These are phyloP conservation scores for Cladorrhinum samala DNA, from an alignment of 495 filamentous ascomycete species.

Conservation along the genomic window DNA sequence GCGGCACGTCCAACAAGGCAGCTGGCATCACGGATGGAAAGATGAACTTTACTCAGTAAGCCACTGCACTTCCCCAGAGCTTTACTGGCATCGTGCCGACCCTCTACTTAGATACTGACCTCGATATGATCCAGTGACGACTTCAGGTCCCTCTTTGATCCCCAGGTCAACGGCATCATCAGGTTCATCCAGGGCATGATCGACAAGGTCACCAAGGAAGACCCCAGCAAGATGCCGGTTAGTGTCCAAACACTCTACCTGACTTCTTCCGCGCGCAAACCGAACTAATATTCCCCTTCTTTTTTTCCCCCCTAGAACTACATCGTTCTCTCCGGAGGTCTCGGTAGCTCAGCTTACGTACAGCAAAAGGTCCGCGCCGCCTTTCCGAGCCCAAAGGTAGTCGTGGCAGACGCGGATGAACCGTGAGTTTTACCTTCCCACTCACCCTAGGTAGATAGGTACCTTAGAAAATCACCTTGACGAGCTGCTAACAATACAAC, in stretches of 20 bases:
- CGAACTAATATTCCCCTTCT: neutral
- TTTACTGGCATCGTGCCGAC: neutral
- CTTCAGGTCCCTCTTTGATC: neutral
- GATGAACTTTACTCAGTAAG: constrained; percentile 2
- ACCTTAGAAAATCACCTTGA: too few species aligned
- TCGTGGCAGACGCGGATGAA: neutral
- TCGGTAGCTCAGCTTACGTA: neutral
- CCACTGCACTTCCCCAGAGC: neutral
- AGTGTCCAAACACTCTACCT: too few species aligned
- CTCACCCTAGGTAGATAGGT: too few species aligned
- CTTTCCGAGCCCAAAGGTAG: neutral
- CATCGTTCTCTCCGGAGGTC: neutral
- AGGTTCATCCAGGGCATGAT: neutral
- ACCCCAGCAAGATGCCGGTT: too few species aligned
- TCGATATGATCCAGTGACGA: neutral
- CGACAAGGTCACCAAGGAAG: neutral
- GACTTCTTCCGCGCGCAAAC: too few species aligned
- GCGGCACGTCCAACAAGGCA: neutral
- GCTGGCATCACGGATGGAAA: neutral
- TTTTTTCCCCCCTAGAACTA: neutral
- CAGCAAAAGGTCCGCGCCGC: neutral
- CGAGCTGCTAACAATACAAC: too few species aligned
- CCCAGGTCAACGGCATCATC: neutral
- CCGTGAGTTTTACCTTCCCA: neutral
- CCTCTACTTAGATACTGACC: too few species aligned